Evolutionary conservation across 2,329 filamentous ascomycete genomes (phyloP), one percentile per base, ranked within the genome.

Genomic region (Aspergillus sergii): DNA sequence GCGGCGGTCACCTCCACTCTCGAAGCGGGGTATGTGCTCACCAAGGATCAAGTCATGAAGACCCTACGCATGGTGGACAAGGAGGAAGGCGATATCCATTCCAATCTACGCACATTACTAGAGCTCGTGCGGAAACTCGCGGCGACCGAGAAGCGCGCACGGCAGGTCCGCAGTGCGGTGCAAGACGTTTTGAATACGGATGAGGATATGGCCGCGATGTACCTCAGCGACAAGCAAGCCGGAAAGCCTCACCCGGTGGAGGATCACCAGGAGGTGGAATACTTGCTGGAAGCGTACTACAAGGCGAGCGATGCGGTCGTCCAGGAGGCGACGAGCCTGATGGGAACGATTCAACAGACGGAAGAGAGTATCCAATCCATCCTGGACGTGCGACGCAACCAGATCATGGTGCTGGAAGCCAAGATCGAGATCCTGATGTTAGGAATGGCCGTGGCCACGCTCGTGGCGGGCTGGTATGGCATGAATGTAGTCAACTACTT

Each of bases 331-430:
- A 62, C 59, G 7, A 68, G 69, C 4, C 58, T 77, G 46, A 66
- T 73, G 45, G 66, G 65, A 3, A 68, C 76, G 34, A 71, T 78
- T 8, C 68, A 68, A 9, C 72, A 69, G 16, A 78, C 74, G 10
- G 73, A 75, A 51, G 73, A 74, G 19, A 76, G 71, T 0, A 74
- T 78, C 26, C 68, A 74, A 41, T 75, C 74, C 0, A 69, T 74
- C 19, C 60, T 79, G 45, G 72, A 74, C 41, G 75, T 78, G 48
- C 73, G 75, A 39, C 71, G 76, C 5, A 79, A 79, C 53, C 76
- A 79, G 61, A 78, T 79, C 64, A 76, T 79, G 74, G 69, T 78
- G 3, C 69, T 79, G 12, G 76, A 79, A 58, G 73, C 74, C 9
- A 71, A 74, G 64, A 67, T 79, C 32, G 75, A 77, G 65, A 77